Evolutionary conservation across 306 rosid species (phyloP), one percentile per base, ranked within the genome.

Genomic region (Hippophae gyantsensis): DNA sequence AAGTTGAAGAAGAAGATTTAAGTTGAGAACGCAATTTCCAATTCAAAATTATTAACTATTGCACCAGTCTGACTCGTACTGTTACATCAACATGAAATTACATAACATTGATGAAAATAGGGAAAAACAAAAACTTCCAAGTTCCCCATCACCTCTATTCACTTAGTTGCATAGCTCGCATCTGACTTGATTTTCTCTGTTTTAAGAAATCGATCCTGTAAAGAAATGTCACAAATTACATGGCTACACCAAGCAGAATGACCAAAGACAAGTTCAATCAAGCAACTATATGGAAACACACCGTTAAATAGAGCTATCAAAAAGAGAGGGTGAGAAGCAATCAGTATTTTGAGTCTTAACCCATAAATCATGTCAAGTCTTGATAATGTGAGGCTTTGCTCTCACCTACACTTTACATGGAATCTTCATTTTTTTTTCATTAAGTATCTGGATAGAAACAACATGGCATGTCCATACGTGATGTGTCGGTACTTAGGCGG

Each of bases 151-250:
- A 58, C 46, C 43, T 43, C 38, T 11, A 60, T 64, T 61, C 56
- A 71, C 58, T 71, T 72, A 51, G 63, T 61, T 48, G 54, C 43
- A 57, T 40, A 49, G 61, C 43, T 6, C 13, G 69, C 72, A 43
- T 69, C 87, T 13, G 13, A 64, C 64, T 75, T 83, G 70, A 45
- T 73, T 38, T 63, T 46, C 12, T 72, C 59, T 32, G 74, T 70
- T 69, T 83, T 83, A 57, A 69, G 57, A 71, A 77, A 79, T 9
- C 85, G 82, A 79, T 87, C 88, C 97, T 90, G 89, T 57, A 45
- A 56, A 73, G 43, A 47, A 41, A 48, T 54, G 18, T n/a, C 52
- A 55, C 8, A 6, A 42, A 51, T 49, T 38, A 51, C 14, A 40
- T 25, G 4, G 25, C 48, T 12, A 62, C 14, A 49, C 6, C 18